Evolutionary conservation across 1,284 basidiomycete genomes (phyloP).

Genomic region (Coniferiporia sulphurascens): DNA sequence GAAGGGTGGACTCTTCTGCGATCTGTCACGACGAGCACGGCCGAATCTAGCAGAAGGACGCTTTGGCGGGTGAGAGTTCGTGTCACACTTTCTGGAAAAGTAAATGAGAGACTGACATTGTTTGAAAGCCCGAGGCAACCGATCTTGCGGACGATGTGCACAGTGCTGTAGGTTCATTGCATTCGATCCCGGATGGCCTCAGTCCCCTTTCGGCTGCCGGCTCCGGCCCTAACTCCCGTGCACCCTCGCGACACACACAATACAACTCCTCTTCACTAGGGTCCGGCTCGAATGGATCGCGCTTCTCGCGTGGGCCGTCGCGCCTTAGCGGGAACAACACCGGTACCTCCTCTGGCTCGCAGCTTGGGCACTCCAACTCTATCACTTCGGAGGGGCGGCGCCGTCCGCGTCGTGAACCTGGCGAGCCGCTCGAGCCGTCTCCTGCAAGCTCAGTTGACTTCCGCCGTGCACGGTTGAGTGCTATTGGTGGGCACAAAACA

Average conservation of each 20-base stretch:
- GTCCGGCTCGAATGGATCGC: conserved; percentile 11
- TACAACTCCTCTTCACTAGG: conserved; percentile 15
- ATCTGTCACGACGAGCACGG: conserved; percentile 11
- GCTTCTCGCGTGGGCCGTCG: conserved; percentile 4
- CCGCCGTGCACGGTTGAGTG: conserved; percentile 13
- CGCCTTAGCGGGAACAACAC: background rate
- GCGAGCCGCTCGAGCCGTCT: conserved; percentile 11
- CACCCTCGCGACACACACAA: conserved; percentile 11
- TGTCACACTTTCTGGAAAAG: background rate
- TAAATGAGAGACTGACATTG: background rate
- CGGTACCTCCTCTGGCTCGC: conserved; percentile 8
- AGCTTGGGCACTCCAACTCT: conserved; percentile 17
- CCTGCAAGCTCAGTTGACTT: conserved; percentile 10
- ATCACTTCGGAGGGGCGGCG: conserved; percentile 15
- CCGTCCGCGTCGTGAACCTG: conserved; percentile 15
- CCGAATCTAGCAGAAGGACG: conserved; percentile 11
- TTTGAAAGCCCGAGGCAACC: conserved; percentile 5
- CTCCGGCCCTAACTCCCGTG: conserved; percentile 16
- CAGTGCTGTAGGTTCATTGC: conserved; percentile 11
- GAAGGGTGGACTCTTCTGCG: conserved; percentile 15
- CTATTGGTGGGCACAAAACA: conserved; percentile 13
- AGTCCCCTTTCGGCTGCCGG: conserved; percentile 13
- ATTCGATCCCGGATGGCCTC: conserved; percentile 17
- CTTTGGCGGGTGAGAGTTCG: conserved; percentile 12
- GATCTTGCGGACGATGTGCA: conserved; percentile 8